Base-by-base conservation (phyloP, 2,329 filamentous ascomycete genomes). In the Aspergillus sp. region DNA sequence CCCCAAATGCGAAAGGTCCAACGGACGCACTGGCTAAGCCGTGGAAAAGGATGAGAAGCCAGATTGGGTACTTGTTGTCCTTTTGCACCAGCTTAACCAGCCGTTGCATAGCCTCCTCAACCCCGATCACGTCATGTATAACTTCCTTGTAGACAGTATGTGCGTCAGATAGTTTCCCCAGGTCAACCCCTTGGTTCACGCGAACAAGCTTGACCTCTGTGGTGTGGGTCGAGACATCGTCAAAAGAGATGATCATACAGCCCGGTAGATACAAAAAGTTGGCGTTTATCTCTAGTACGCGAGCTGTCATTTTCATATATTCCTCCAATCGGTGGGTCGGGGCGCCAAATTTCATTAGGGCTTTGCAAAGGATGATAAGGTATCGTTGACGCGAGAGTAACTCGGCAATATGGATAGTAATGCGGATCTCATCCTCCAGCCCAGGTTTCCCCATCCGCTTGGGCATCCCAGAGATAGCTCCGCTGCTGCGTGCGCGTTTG, bases 191-290 rank as follows among this genome's bases (percentile, higher is more conserved):
- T 52, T 79, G 77, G 1, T 70, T 66, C 37, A 74, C 73, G 45
- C 76, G 73, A 23, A 81, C 73, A 27, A 81, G 67, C 55, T 79
- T 78, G 37, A 81, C 75, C 58, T 81, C 79, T 1, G 78, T 78
- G 6, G 78, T 80, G 62, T 80, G 78, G 1, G 79, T 80, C 6
- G 72, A 69, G 5, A 70, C 64, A 55, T 81, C 79, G 51, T 86
- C 93, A 69, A 98, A 97, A 3, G 91, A 95, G 70, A 96, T 89
- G 56, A 97, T 90, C 93, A 97, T 98, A 69, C 91, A 96, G 0
- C 91, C 91, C 0, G 93, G 93, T 33, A 97, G 86, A 71, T 97
- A 98, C 19, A 97, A 77, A 67, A 96, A 97, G 69, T 96, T 91
- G 14, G 89, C 90, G 61, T 96, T 90, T 27, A 96, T 93, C 74